Base-by-base conservation (phyloP, 2,329 filamentous ascomycete species). In the Cadophora sp. region DNA sequence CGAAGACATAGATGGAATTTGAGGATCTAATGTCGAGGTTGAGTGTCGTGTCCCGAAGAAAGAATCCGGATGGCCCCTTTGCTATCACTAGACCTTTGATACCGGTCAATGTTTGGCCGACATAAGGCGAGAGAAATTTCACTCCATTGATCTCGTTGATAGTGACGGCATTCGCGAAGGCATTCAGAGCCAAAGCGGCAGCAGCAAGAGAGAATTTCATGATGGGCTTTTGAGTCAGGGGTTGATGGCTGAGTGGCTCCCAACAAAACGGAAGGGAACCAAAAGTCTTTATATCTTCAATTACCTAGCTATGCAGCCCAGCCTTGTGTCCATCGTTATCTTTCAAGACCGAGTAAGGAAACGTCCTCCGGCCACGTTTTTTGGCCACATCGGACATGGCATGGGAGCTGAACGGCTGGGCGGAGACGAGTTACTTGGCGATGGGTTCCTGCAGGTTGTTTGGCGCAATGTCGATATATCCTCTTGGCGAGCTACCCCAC, bases 71-170 rank as follows among this genome's bases (percentile, higher is more conserved):
- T 16, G 84, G 82, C 0, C 84, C 83, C 74, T 87, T 88, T 41
- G 89, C 90, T 20, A 88, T 64, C 43, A 64, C 62, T 20, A 64
- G 20, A 11, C 62, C 62, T 36, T 64, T 83, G 65, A 92, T 82
- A 65, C 85, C 84, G 24, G 82, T 83, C 60, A 91, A 85, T 7
- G 78, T 79, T 75, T 87, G 79, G 59, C 84, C 85, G 9, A 81
- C 81, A 76, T 86, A 85, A 0, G 88, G 84, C 18, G 90, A 92
- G 58, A 91, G 76, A 77, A 86, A 92, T 24, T 78, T 82, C 73
- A 87, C 83, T 71, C 89, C 89, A 72, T 91, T 92, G 82, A 92
- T 91, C 73, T 89, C 80, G 66, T 83, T 80, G 72, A 89, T 87
- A 66, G 83, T 83, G 64, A 84, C 71, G 53, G 82, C 81, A 27